Base-by-base conservation (phyloP, 1,139 yeast species). In the Yamadazyma diddensiae region DNA sequence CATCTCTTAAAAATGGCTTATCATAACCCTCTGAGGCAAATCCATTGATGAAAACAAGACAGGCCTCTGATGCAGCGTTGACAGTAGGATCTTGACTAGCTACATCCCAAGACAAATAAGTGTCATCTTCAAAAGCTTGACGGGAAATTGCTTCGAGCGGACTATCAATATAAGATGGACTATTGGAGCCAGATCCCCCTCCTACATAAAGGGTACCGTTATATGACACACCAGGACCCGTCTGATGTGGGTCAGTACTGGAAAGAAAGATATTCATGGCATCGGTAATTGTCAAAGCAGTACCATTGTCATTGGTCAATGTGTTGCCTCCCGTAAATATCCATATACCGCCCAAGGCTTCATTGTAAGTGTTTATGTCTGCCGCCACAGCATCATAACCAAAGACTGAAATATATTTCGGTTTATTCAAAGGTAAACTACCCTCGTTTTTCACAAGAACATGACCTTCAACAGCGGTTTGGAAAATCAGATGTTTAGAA, bases 1-100 rank as follows among this genome's bases (percentile, higher is more conserved):
- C 73, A 42, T 74, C 73, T 82, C 82, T 76, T 30, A 77, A 51
- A 0, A 79, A 63, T 44, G 67, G 65, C 16, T 82, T 52, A 47
- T 78, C 83, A 10, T 82, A 82, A 46, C 53, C 71, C 42, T 77
- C 77, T 16, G 68, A 71, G 43, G 77, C 82, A 24, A 76, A 75
- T 38, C 62, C 66, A 29, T 73, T 60, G 46, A 65, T 59, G 1
- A 71, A 82, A 38, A 77, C 63, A 2, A 77, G 74, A 19, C 76
- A 54, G 4, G 76, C 59, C 50, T 73, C 52, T 43, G 73, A 79
- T 0, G 78, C 73, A 40, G 55, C 57, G 36, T 69, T 73, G 1
- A 77, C 70, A 30, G 60, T 46, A 24, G 67, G 70, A 28, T 59
- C 70, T 6, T 62, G 55, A 33, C 58, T 62, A 4, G 62, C 66